Evolutionary conservation across 1,139 yeast species (phyloP), one percentile per base, ranked within the genome.

Genomic region (Diutina rugosa): DNA sequence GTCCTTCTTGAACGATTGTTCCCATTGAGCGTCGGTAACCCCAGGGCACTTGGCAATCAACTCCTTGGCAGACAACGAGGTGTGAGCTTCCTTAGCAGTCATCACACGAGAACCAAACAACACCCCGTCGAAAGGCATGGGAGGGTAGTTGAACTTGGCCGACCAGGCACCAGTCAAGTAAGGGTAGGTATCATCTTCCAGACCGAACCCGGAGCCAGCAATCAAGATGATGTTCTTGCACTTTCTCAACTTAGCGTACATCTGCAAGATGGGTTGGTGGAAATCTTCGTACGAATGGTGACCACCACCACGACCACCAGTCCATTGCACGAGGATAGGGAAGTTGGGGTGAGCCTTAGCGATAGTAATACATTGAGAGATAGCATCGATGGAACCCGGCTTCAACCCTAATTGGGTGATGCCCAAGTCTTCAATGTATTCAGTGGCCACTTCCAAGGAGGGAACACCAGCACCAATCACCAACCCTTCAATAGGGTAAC

Each of bases 301-400:
- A 68, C 99, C 99, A 81, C 99, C 99, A 77, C 97, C 99, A 82
- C 99, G 91, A 72, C 99, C 99, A 81, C 98, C 99, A 61, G 99
- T 93, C 99, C 99, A 93, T 79, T 93, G 99, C 65, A 93, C 78
- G 58, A 93, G 91, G 67, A 93, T 89, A 62, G 99, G 99, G 90
- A 95, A 93, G 60, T 71, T 76, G 63, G 99, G 99, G 74, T 91
- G 95, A 56, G 96, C 91, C 70, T 89, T 90, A 56, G 99, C 99
- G 69, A 93, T 93, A 59, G 86, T 75, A 65, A 93, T 84, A 62
- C 85, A 90, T 71, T 87, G 95, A 62, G 84, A 79, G 65, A 93
- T 90, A 53, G 97, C 89, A 63, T 93, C 99, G 59, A 90, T 80
- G 26, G 98, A 90, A 69, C 99, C 99, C 60, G 99, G 99, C 77